phyloP scores from a whole-genome alignment of 148 eudicot species.

The Dianthus caryophyllus region DNA sequence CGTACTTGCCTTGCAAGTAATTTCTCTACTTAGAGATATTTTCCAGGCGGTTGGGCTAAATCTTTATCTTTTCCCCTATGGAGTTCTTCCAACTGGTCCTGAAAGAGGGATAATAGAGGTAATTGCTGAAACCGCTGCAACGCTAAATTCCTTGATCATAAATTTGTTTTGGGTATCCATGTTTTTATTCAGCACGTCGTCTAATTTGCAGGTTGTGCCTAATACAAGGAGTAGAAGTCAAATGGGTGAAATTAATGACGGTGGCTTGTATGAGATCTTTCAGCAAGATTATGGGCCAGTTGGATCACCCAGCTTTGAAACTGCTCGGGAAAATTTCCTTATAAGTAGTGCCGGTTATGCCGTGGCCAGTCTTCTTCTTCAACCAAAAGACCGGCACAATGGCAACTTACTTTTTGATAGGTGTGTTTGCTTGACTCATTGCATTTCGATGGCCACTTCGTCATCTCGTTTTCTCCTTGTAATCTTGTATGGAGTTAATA shows the following conservation, averaged over 20 bases:
- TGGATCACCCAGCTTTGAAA: slow-evolving; percentile 81
- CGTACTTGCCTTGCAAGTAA: slow-evolving; percentile 97
- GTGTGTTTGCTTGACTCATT: slow-evolving; percentile 37
- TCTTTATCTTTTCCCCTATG: slow-evolving; percentile 90
- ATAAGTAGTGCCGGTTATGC: slow-evolving; percentile 99
- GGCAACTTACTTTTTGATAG: slow-evolving; percentile 95
- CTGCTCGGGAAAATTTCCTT: slow-evolving; percentile 96
- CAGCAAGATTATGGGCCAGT: slow-evolving; percentile 98
- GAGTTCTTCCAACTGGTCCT: slow-evolving; percentile 97
- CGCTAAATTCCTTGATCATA: neutral
- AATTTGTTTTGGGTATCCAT: neutral
- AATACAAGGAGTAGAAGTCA: slow-evolving; percentile 97
- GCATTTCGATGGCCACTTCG: neutral
- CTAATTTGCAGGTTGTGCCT: slow-evolving; percentile 72
- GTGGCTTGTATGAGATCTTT: slow-evolving; percentile 96
- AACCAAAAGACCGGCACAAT: slow-evolving; percentile 97
- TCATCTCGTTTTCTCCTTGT: neutral
- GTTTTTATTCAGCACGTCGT: neutral
- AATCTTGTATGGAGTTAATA: neutral
- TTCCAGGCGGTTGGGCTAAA: slow-evolving; percentile 77
- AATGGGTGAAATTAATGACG: slow-evolving; percentile 99
- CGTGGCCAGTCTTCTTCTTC: slow-evolving; percentile 96
- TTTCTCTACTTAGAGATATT: slow-evolving; percentile 83
- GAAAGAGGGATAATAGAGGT: slow-evolving; percentile 97
- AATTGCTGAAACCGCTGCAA: slow-evolving; percentile 8